phyloP scores from a whole-genome alignment of 768 basidiomycete genomes.

The Lactarius deliciosus region DNA sequence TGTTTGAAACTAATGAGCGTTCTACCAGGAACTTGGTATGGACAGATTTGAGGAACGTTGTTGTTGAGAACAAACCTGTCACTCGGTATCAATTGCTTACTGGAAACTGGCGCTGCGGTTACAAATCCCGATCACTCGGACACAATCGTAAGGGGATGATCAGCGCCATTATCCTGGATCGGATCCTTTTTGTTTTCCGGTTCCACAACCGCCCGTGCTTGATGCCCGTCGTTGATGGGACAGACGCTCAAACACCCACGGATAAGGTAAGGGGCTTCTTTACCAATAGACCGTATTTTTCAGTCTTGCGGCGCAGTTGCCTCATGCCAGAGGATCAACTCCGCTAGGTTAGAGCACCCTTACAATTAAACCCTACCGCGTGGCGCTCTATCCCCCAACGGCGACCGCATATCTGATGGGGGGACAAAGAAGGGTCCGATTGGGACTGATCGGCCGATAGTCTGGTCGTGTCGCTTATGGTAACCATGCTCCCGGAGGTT shows the following conservation, averaged over 20 bases:
- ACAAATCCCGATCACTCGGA: constrained; percentile 24
- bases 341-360: constrained; percentile 16
- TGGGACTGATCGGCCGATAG: constrained; percentile 16
- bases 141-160: constrained; percentile 13
- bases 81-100: constrained; percentile 24
- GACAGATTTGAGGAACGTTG: neutral
- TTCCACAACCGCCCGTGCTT: neutral
- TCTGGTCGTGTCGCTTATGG: constrained; percentile 17
- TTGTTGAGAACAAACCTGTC: constrained; percentile 5
- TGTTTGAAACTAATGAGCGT: neutral
- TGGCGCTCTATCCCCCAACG: constrained; percentile 23
- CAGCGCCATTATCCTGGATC: constrained; percentile 24
- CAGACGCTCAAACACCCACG: constrained; percentile 20
- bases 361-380: constrained; percentile 20
- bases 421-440: constrained; percentile 26
- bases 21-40: constrained; percentile 15
- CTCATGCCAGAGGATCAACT: constrained; percentile 23
- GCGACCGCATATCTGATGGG: constrained; percentile 23
- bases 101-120: constrained; percentile 24
- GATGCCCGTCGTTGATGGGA: constrained; percentile 16
- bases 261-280: constrained; percentile 11
- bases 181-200: constrained; percentile 11
- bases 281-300: constrained; percentile 8
- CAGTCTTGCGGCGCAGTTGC: constrained; percentile 23
- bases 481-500: constrained; percentile 20